Evolutionary conservation across 1,284 basidiomycete species (phyloP).

Genomic region (Marasmius fiardii): DNA sequence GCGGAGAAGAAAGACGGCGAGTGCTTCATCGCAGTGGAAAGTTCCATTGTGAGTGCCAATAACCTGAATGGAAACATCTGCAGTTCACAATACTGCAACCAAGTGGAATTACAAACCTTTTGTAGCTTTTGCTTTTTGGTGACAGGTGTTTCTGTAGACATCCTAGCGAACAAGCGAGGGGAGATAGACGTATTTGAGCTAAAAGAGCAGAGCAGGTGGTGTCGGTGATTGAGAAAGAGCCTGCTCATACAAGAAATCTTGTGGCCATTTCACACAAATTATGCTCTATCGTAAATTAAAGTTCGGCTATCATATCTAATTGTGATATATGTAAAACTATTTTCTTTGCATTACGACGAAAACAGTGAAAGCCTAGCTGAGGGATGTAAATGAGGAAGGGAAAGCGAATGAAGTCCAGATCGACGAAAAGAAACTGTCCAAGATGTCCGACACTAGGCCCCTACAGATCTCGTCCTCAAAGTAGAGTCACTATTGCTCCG

Average conservation of each 20-base stretch:
- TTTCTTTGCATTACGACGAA: too few species aligned
- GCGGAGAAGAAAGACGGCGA: constrained; percentile 89
- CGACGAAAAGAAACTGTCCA: not conserved
- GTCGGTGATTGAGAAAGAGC: not conserved
- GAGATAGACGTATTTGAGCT: not conserved
- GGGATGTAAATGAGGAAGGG: not conserved
- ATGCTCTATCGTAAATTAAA: not conserved
- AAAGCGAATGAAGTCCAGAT: not conserved
- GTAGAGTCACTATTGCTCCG: constrained; percentile 1
- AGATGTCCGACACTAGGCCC: not conserved
- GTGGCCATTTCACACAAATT: not conserved
- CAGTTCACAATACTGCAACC: not conserved
- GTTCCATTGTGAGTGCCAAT: constrained; percentile 96
- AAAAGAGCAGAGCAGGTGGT: not conserved
- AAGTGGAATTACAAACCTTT: constrained; percentile 32
- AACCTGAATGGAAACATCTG: constrained; percentile 33
- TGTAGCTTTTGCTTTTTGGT: constrained; percentile 50
- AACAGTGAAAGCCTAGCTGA: not conserved
- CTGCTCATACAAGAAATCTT: not conserved
- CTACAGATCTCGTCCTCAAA: not conserved
- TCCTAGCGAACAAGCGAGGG: not conserved
- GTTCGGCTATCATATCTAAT: not conserved
- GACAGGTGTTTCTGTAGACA: constrained; percentile 20
- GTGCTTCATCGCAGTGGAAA: constrained; percentile 95
- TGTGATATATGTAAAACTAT: too few species aligned